Evolutionary conservation across 495 filamentous ascomycete genomes (phyloP), one percentile per base, ranked within the genome.

Genomic region (Aspergillus affinis): DNA sequence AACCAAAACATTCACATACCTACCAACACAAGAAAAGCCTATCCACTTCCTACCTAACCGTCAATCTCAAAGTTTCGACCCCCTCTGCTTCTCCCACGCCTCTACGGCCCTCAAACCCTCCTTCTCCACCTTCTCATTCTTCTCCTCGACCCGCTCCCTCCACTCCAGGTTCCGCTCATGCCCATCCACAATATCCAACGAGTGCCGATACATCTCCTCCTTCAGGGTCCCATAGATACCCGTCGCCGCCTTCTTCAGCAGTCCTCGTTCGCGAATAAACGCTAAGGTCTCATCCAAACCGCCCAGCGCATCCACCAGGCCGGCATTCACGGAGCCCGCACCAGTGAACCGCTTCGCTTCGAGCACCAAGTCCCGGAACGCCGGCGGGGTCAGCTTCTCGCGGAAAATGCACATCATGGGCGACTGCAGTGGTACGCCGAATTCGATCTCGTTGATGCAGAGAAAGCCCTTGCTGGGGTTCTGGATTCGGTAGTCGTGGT

Each of bases 401-500:
- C 88, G 76, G 71, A 93, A 92, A 44, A 93, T 83, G n/a, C 75
- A 71, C 61, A 80, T 81, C 89, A 94, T 91, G 12, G 89, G 81
- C 0, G 88, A 77, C 50, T 84, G 80, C 12, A 94, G 78, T 9
- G 88, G 86, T 0, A 87, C 85, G 17, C 90, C 89, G 27, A 93
- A 86, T 12, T 91, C 88, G 4, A 92, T 73, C 71, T 93, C 90
- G 67, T 93, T 92, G 48, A 93, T 66, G 69, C 90, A 92, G 13
- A 88, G 69, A 69, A 85, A 91, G 1, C 90, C 90, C 29, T 81
- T 79, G 4, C 75, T 26, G 0, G 86, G 84, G 64, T 89, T 90
- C 78, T 88, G 85, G 62, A 91, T 73, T 4, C 90, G 84, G 70
- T 93, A 93, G 71, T 93, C 90, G 76, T 92, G 89, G 71, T 89